These are phyloP conservation scores for Volvox africanus DNA, from an alignment of 139 green algal genomes.

Conservation along the genomic window DNA sequence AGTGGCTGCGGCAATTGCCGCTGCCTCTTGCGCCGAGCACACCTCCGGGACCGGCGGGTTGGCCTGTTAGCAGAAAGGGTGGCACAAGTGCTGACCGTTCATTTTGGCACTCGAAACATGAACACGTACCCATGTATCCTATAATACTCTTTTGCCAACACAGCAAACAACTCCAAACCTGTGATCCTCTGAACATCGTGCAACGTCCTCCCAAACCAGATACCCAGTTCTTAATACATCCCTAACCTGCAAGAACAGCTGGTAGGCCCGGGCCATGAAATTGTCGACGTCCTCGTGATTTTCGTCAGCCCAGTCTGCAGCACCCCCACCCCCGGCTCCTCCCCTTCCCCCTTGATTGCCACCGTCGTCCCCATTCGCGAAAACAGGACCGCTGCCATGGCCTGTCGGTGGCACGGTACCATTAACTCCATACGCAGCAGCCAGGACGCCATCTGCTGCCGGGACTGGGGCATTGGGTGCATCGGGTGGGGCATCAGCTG, in stretches of 20 bases:
- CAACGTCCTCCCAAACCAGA: no score
- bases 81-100: not conserved
- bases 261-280: slow-evolving; percentile 21
- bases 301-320: not conserved
- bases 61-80: not conserved
- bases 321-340: not conserved
- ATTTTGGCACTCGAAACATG: not conserved
- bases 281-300: slow-evolving; percentile 26
- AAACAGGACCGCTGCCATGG: slow-evolving; percentile 2
- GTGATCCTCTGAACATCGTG: no score
- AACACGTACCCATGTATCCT: no score
- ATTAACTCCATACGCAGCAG: not conserved
- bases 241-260: slow-evolving; percentile 12
- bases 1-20: not conserved
- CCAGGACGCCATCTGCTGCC: not conserved
- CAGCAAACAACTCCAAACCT: no score
- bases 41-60: slow-evolving; percentile 4
- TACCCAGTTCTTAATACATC: no score
- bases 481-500: not conserved
- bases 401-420: not conserved
- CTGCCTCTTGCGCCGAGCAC: not conserved
- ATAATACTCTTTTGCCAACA: no score
- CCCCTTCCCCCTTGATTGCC: not conserved
- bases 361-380: slow-evolving; percentile 25
- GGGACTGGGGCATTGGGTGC: not conserved